Conservation (phyloP, 768 basidiomycete species). For the Filobasidium wieringae region DNA sequence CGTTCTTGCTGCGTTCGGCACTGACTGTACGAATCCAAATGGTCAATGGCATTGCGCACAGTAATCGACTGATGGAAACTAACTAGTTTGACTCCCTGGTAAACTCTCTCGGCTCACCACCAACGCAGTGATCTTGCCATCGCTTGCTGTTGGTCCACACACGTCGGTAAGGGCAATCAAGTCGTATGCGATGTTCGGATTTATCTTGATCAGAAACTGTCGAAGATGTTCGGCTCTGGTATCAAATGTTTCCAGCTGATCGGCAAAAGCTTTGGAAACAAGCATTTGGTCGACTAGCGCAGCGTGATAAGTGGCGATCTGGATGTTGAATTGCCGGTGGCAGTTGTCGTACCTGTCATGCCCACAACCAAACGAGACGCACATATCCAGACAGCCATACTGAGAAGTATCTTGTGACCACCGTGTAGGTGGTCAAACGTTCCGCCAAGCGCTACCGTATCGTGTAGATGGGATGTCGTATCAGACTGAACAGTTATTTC, state of each 20-base stretch:
- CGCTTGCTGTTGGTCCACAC: slow-evolving; percentile 79
- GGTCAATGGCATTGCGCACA: background rate
- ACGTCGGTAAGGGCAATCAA: slow-evolving; percentile 70
- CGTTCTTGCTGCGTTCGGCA: slow-evolving; percentile 47
- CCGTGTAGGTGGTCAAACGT: slow-evolving; percentile 97
- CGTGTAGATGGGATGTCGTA: slow-evolving; percentile 35
- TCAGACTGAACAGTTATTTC: background rate
- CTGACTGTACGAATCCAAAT: slow-evolving; percentile 46
- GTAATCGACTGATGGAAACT: slow-evolving; percentile 34
- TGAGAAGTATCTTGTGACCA: slow-evolving; percentile 91
- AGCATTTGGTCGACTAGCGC: slow-evolving; percentile 18
- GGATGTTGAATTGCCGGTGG: no score
- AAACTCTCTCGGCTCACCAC: slow-evolving; percentile 85
- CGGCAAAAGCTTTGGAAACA: slow-evolving; percentile 20
- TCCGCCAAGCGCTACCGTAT: slow-evolving; percentile 78
- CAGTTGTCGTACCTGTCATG: slow-evolving; percentile 67
- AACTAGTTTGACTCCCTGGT: slow-evolving; percentile 60
- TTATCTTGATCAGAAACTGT: slow-evolving; percentile 60
- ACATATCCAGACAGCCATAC: slow-evolving; percentile 79
- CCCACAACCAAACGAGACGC: slow-evolving; percentile 74
- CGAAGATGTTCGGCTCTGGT: slow-evolving; percentile 50
- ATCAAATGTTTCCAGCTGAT: slow-evolving; percentile 20
- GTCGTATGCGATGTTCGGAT: slow-evolving; percentile 53
- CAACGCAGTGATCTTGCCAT: slow-evolving; percentile 77
- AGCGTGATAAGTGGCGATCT: background rate